Evolutionary conservation across 2,329 filamentous ascomycete genomes (phyloP).

Genomic region (Salinomyces thailandicus): DNA sequence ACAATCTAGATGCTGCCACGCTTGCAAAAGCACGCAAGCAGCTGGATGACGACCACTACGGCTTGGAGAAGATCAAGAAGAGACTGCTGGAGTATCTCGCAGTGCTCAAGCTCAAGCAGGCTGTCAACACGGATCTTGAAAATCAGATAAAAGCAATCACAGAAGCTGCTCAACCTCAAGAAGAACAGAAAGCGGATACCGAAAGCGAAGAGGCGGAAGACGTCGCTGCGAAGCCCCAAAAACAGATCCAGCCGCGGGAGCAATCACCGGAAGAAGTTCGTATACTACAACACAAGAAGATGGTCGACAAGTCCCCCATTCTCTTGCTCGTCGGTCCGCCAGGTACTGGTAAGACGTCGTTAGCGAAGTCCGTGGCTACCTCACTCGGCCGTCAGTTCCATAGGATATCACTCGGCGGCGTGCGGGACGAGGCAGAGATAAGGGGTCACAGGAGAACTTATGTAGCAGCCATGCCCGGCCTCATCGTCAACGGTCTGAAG

Average conservation of each 20-base stretch:
- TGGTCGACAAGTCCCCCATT: conserved; percentile 93
- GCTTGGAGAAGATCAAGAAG: conserved; percentile 95
- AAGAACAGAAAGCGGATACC: conserved; percentile 28
- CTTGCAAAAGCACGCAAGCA: conserved; percentile 72
- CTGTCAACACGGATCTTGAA: conserved; percentile 73
- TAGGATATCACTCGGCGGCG: conserved; percentile 88
- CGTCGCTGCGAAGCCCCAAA: conserved; percentile 36
- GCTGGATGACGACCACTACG: conserved; percentile 92
- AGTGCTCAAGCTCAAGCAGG: conserved; percentile 89
- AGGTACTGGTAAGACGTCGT: conserved; percentile 88
- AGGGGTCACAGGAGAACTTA: conserved; percentile 90
- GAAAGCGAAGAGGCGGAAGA: conserved; percentile 45
- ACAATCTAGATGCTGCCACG: conserved; percentile 73
- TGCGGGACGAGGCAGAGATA: conserved; percentile 94
- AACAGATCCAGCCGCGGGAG: conserved; percentile 31
- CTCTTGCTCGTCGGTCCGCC: conserved; percentile 86
- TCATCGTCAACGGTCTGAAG: conserved; percentile 85
- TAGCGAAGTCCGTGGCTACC: conserved; percentile 85
- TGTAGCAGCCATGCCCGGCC: conserved; percentile 95
- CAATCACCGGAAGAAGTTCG: conserved; percentile 52
- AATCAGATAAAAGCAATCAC: conserved; percentile 56
- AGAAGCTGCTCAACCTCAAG: conserved; percentile 30
- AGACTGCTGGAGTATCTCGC: conserved; percentile 88
- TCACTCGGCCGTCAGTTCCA: conserved; percentile 93
- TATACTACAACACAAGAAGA: conserved; percentile 67